A percentile compares a stretch with the other conserved stretches of the same genome.
Conservation (phyloP, 352 stramenopile species). For the Phytophthora europaea region DNA sequence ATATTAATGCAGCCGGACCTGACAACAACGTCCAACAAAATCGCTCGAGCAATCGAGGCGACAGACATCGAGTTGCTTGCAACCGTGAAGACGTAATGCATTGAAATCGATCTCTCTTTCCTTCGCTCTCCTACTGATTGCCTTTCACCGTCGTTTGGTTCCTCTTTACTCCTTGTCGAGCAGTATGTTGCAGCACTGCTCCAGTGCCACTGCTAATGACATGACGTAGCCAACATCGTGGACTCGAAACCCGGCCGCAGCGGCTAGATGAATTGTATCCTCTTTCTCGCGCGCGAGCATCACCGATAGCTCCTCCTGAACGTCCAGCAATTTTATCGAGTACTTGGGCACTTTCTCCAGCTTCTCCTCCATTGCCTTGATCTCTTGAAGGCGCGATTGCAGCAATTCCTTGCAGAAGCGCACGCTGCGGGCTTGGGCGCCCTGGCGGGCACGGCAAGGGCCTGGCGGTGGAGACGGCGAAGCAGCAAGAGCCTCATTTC, state of each 20-base stretch:
- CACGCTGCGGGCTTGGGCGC: too few relatives aligned
- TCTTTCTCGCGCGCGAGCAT: slow-evolving; percentile 5
- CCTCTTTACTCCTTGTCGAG: background rate
- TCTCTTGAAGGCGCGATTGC: background rate
- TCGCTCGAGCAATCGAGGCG: background rate
- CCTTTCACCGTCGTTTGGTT: background rate
- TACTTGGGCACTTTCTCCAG: slow-evolving; percentile 4
- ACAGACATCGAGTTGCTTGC: slow-evolving; percentile 16
- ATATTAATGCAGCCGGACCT: slow-evolving; percentile 5
- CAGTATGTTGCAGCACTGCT: slow-evolving; percentile 15
- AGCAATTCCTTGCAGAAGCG: slow-evolving; percentile 19
- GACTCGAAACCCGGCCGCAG: background rate
- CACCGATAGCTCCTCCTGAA: background rate
- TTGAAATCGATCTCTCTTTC: background rate
- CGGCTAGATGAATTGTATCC: background rate
- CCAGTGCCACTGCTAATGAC: background rate
- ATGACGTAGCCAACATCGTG: slow-evolving; percentile 11
- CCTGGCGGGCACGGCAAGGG: too few relatives aligned
- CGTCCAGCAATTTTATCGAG: background rate
- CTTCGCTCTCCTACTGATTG: background rate
- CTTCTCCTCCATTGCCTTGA: slow-evolving; percentile 1
- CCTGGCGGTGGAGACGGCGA: too few relatives aligned
- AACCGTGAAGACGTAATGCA: background rate
- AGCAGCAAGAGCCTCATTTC: background rate
- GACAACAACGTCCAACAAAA: slow-evolving; percentile 11